A percentile compares a stretch with the other conserved stretches of the same genome.
Conservation (phyloP, 1,284 basidiomycete species). For the Naganishia cerealis region DNA sequence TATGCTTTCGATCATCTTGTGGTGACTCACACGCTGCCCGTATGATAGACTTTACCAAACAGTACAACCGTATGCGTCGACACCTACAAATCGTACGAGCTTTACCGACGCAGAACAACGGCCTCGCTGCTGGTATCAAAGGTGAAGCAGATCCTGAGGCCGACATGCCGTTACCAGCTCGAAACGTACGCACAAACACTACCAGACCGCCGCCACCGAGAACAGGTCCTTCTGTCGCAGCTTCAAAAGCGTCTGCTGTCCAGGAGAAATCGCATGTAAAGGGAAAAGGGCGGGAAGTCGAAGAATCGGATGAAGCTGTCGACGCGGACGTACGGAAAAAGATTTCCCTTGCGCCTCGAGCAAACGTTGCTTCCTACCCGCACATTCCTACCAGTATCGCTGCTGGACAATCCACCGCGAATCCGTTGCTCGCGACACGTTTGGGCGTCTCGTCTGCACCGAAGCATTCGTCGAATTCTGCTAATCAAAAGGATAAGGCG, state of each 20-base stretch:
- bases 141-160: constrained; percentile 39
- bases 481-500: constrained; percentile 86
- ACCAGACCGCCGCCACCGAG: neutral
- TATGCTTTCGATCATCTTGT: neutral
- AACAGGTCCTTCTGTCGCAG: neutral
- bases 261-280: constrained; percentile 17
- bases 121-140: constrained; percentile 26
- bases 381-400: constrained; percentile 15
- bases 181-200: constrained; percentile 30
- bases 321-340: constrained; percentile 19
- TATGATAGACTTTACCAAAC: constrained; percentile 85
- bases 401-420: constrained; percentile 59
- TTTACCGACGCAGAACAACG: constrained; percentile 34
- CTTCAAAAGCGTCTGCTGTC: constrained; percentile 16
- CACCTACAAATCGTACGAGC: constrained; percentile 56
- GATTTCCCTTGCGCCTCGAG: constrained; percentile 17
- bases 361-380: constrained; percentile 21
- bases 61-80: constrained; percentile 87
- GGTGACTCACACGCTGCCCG: neutral
- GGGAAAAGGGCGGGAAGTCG: constrained; percentile 20
- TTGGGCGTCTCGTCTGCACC: constrained; percentile 80
- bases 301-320: neutral
- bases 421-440: constrained; percentile 54
- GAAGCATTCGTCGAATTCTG: constrained; percentile 80
- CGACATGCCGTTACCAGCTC: constrained; percentile 42